Percentiles rank a stretch among this genome's conserved stretches.
Evolutionary conservation across 2,329 filamentous ascomycete species (phyloP).

Genomic region (Keithomyces neogunnii): DNA sequence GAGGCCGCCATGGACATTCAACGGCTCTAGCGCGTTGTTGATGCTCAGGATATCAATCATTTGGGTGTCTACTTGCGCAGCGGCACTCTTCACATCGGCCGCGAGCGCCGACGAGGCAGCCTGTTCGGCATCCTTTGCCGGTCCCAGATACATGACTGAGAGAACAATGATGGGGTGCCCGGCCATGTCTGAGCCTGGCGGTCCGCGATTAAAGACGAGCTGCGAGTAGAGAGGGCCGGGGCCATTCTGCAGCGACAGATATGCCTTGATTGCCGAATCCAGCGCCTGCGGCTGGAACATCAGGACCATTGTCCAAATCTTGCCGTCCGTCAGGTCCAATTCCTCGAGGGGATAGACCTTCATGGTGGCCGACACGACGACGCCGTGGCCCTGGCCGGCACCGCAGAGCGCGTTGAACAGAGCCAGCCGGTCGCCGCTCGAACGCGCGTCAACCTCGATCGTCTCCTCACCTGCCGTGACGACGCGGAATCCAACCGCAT

Average conservation of each 20-base stretch:
- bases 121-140: not conserved
- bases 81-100: not conserved
- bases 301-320: not conserved
- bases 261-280: not conserved
- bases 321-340: not conserved
- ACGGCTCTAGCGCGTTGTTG: not conserved
- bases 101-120: not conserved
- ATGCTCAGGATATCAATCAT: not conserved
- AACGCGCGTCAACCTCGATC: not conserved
- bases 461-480: not conserved
- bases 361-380: not conserved
- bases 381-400: not conserved
- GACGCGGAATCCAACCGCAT: not conserved
- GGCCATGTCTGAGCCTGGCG: not conserved
- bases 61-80: not conserved
- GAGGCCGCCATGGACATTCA: not conserved
- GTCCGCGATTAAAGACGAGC: not conserved
- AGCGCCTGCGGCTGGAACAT: not conserved
- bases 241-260: not conserved
- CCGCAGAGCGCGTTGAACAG: not conserved
- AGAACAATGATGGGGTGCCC: not conserved
- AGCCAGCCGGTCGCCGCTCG: not conserved
- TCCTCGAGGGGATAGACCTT: not conserved
- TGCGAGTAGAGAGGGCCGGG: not conserved
- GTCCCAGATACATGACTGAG: not conserved